phyloP scores from a whole-genome alignment of 306 rosid genomes.

The Cyclanthera cordifolia region DNA sequence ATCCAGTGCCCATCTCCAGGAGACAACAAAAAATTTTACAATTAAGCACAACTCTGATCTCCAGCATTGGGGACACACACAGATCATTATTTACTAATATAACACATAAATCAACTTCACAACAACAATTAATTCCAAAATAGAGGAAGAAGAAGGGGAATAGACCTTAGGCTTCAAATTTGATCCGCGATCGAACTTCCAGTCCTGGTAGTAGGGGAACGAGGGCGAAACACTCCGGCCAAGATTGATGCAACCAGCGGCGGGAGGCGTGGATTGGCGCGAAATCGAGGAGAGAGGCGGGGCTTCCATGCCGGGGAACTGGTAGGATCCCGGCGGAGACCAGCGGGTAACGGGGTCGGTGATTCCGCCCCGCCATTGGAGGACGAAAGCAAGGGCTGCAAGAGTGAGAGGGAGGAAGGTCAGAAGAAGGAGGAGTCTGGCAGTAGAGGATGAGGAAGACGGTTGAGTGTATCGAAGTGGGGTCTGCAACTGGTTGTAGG shows the following conservation, averaged over 20 bases:
- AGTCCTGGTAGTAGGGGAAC: conserved; percentile 58
- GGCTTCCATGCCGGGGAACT: conserved; percentile 85
- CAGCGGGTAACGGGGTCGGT: conserved; percentile 66
- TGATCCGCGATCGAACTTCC: conserved; percentile 61
- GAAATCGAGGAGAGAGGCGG: conserved; percentile 57
- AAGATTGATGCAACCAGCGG: conserved; percentile 53
- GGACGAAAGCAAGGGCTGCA: conserved; percentile 74
- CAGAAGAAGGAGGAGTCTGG: conserved; percentile 32
- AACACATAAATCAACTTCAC: background rate
- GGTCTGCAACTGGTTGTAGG: conserved; percentile 41
- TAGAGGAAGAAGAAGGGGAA: background rate
- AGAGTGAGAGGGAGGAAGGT: conserved; percentile 80
- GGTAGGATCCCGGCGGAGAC: conserved; percentile 64
- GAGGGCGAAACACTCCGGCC: conserved; percentile 61
- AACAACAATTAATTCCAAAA: background rate
- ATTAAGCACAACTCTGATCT: too few relatives aligned
- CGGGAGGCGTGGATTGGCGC: conserved; percentile 24
- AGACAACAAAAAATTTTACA: too few relatives aligned
- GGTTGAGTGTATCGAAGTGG: conserved; percentile 46
- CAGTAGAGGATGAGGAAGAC: conserved; percentile 26
- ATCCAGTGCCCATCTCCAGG: too few relatives aligned
- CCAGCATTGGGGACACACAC: too few relatives aligned
- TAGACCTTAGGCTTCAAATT: conserved; percentile 75
- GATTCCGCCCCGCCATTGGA: conserved; percentile 98
- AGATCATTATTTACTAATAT: background rate